A percentile compares a stretch with the other conserved stretches of the same genome.
These are phyloP conservation scores for Vitellaria paradoxa DNA, from an alignment of 179 eudicot genomes.

Conservation along the genomic window DNA sequence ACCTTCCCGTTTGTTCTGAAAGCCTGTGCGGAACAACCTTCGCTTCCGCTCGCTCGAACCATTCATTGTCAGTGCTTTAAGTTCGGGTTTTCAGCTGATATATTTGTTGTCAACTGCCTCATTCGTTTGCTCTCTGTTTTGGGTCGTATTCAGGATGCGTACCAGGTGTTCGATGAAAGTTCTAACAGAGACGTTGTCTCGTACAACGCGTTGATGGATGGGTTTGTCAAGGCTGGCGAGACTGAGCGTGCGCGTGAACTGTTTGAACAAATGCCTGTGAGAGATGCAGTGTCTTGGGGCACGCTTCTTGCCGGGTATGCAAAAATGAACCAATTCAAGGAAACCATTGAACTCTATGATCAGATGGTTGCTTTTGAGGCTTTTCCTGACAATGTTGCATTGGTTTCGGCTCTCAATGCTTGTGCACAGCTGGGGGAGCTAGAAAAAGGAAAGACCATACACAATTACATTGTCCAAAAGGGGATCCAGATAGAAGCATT, in stretches of 20 bases:
- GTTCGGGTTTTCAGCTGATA: slow-evolving; percentile 50
- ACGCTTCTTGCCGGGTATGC: slow-evolving; percentile 75
- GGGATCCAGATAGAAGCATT: slow-evolving; percentile 41
- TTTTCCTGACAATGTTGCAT: slow-evolving; percentile 53
- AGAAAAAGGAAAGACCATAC: slow-evolving; percentile 62
- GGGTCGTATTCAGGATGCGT: slow-evolving; percentile 37
- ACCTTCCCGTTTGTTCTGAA: slow-evolving; percentile 78
- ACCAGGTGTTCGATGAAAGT: slow-evolving; percentile 54
- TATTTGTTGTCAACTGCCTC: slow-evolving; percentile 64
- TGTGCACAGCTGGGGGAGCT: slow-evolving; percentile 75
- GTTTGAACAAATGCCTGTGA: slow-evolving; percentile 58
- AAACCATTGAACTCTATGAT: slow-evolving; percentile 63
- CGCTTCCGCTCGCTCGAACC: slow-evolving; percentile 27
- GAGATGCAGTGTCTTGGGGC: slow-evolving; percentile 79
- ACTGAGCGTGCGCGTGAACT: slow-evolving; percentile 42
- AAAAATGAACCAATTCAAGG: slow-evolving; percentile 40
- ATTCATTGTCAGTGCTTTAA: slow-evolving; percentile 56
- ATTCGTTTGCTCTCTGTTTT: slow-evolving; percentile 40
- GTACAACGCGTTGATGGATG: slow-evolving; percentile 67
- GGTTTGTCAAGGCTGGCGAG: slow-evolving; percentile 67
- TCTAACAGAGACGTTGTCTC: slow-evolving; percentile 54
- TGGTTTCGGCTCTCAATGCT: slow-evolving; percentile 78
- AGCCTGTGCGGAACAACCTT: slow-evolving; percentile 44
- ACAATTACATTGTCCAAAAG: slow-evolving; percentile 37
- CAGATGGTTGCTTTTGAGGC: slow-evolving; percentile 35